Conservation (phyloP, 441 rosid genomes). For the Pelargonium myrrhifolium region DNA sequence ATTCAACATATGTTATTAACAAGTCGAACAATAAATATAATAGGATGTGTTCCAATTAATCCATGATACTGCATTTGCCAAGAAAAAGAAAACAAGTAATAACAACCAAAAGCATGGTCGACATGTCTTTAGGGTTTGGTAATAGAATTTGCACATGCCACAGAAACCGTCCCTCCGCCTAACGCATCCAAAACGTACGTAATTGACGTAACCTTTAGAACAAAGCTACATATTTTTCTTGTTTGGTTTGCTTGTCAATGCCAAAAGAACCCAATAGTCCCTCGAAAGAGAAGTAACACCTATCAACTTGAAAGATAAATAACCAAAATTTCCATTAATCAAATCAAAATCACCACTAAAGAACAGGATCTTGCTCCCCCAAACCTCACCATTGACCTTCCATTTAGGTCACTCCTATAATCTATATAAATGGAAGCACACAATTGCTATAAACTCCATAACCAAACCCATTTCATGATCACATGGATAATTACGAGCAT, state of each 20-base stretch:
- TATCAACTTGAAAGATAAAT: background rate
- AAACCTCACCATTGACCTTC: conserved; percentile 22
- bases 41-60: too few relatives aligned
- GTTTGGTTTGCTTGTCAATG: conserved; percentile 19
- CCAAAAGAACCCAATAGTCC: conserved; percentile 19
- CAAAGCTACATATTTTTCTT: conserved; percentile 15
- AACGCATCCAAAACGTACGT: background rate
- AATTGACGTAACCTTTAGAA: conserved; percentile 29
- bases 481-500: conserved; percentile 11
- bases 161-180: conserved; percentile 18
- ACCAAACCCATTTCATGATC: background rate
- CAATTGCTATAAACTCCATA: background rate
- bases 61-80: too few relatives aligned
- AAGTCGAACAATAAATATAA: too few relatives aligned
- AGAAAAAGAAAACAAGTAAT: too few relatives aligned
- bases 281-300: conserved; percentile 25
- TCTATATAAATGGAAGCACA: conserved; percentile 4
- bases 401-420: conserved; percentile 8
- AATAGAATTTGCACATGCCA: conserved; percentile 30
- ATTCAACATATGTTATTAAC: too few relatives aligned
- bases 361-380: conserved; percentile 24
- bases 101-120: conserved; percentile 1
- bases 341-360: background rate
- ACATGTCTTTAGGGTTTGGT: conserved; percentile 33
- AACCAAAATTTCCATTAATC: background rate